A percentile compares a stretch with the other conserved stretches of the same genome.
Evolutionary conservation across 768 basidiomycete species (phyloP).

Genomic region (Mycena sanguinolenta): DNA sequence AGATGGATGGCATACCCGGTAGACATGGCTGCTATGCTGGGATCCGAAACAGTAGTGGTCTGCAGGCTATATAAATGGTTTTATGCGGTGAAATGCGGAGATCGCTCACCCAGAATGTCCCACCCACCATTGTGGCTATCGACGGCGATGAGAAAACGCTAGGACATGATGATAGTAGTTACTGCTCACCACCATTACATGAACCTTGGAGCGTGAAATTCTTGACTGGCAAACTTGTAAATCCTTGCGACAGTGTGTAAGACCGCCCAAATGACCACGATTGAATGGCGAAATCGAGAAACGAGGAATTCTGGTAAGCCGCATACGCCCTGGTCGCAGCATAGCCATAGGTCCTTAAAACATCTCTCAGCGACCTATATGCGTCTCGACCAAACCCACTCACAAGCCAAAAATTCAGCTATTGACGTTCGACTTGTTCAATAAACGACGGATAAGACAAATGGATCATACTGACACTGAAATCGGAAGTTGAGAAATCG

Average conservation of each 20-base stretch:
- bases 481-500: neutral
- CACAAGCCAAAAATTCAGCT: slow-evolving; percentile 6
- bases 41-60: slow-evolving; percentile 8
- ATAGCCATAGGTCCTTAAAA: slow-evolving; percentile 25
- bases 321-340: slow-evolving; percentile 26
- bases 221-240: neutral
- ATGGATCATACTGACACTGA: neutral
- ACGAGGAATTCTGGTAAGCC: slow-evolving; percentile 16
- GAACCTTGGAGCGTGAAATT: neutral
- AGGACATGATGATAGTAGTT: neutral
- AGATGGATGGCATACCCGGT: slow-evolving; percentile 22
- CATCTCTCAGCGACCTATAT: neutral
- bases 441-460: neutral
- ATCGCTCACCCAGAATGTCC: slow-evolving; percentile 10
- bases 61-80: neutral
- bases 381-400: neutral
- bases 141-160: neutral
- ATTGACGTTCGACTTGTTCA: neutral
- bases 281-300: slow-evolving; percentile 23
- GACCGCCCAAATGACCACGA: slow-evolving; percentile 25
- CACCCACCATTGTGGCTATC: slow-evolving; percentile 16
- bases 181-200: neutral
- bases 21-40: slow-evolving; percentile 18
- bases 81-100: neutral
- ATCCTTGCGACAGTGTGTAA: slow-evolving; percentile 14